A percentile compares a stretch with the other conserved stretches of the same genome.
Evolutionary conservation across 2,329 filamentous ascomycete genomes (phyloP).

Genomic region (Plectosphaerella cucumerina): DNA sequence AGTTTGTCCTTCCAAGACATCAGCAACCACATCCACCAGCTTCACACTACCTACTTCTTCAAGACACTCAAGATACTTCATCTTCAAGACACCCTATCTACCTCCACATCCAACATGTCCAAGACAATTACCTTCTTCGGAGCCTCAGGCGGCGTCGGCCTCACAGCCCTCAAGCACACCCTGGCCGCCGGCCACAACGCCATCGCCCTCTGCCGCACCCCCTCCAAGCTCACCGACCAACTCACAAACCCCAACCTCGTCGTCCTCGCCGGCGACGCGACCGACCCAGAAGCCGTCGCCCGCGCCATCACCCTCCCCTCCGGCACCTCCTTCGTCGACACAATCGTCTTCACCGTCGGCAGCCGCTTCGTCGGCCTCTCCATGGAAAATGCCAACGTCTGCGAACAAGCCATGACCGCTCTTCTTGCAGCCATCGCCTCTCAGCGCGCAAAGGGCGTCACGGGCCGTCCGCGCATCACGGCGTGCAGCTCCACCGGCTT

Average conservation of each 20-base stretch:
- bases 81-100: background rate
- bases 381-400: conserved; percentile 43
- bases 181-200: conserved; percentile 42
- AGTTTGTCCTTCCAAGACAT: no score
- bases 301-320: conserved; percentile 24
- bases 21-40: no score
- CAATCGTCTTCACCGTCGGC: conserved; percentile 45
- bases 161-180: conserved; percentile 38
- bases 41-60: no score
- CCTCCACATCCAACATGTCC: background rate
- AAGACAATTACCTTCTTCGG: conserved; percentile 49
- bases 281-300: conserved; percentile 14
- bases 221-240: conserved; percentile 39
- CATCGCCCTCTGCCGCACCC: conserved; percentile 45
- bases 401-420: conserved; percentile 35
- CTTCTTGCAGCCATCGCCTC: conserved; percentile 35
- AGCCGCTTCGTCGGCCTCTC: conserved; percentile 25
- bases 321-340: conserved; percentile 33
- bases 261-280: conserved; percentile 25
- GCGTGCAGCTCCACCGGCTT: conserved; percentile 40
- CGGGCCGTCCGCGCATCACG: conserved; percentile 28
- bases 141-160: conserved; percentile 45
- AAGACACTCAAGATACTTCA: no score
- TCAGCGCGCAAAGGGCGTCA: conserved; percentile 17
- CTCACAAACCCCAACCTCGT: conserved; percentile 32